Base-by-base conservation (phyloP, 176 grass and related monocot species). In the Musa acuminata region DNA sequence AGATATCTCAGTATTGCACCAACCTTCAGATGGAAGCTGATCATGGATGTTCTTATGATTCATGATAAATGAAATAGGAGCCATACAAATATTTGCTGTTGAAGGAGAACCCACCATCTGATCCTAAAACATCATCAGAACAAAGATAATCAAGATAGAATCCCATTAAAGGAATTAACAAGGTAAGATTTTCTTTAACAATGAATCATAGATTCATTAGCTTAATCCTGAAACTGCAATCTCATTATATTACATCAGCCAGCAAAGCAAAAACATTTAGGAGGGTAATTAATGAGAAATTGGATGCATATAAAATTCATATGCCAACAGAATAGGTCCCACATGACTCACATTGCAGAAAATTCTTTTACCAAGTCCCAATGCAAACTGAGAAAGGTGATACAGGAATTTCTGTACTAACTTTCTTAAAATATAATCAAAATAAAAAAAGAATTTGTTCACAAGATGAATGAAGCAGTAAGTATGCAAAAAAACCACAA, bases 21-120 rank as follows among this genome's bases (percentile, higher is more conserved):
- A 21, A 70, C 67, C 67, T 70, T 70, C 43, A 21, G 67, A 70
- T n/a, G 67, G 14, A 49, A 20, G 67, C 16, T 50, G 67, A 70
- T 70, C 67, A 11, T 21, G 12, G 67, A 70, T 70, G 48, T 50
- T 70, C 43, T 50, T 70, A 17, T 70, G 67, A 70, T 50, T 13
- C 67, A 20, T 70, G 17, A 13, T 9, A n/a, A 70, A 48, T 3
- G 16, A 50, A 10, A 9, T 70, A 70, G 67, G 67, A 50, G 67
- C 35, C 35, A 70, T 11, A 21, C 9, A 48, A n/a, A 13, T 22
- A 49, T 27, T 70, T 70, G 43, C 67, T 51, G 43, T 49, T 2
- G 67, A 70, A 11, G 67, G 43, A 70, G 19, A 70, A 9, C 17
- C 67, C 13, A 51, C 48, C 67, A 20, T 49, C 48, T 70, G 49